A percentile compares a stretch with the other conserved stretches of the same genome.
Evolutionary conservation across 495 filamentous ascomycete genomes (phyloP).

Genomic region (Parathielavia appendiculata): DNA sequence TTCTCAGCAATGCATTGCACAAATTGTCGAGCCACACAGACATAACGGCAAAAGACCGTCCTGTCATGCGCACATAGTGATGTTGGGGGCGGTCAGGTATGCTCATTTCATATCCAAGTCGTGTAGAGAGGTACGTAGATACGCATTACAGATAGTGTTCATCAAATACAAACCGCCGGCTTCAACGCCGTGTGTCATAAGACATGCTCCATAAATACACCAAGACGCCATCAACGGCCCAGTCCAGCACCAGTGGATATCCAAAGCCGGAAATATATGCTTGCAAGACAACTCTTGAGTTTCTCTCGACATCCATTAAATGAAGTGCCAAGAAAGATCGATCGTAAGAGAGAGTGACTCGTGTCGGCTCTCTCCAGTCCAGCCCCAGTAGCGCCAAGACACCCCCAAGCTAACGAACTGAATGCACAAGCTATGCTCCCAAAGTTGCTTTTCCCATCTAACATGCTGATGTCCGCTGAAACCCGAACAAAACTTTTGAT

Average conservation of each 20-base stretch:
- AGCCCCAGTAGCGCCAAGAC: slow-evolving; percentile 6
- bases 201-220: not conserved
- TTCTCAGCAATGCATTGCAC: not conserved
- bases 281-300: not conserved
- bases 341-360: not conserved
- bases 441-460: slow-evolving; percentile 17
- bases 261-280: slow-evolving; percentile 3
- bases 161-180: no score
- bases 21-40: no score
- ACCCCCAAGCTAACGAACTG: not conserved
- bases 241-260: not conserved
- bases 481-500: no score
- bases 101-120: no score
- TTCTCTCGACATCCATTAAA: not conserved
- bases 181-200: no score
- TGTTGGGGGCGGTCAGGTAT: no score
- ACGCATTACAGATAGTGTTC: no score
- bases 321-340: not conserved
- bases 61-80: no score
- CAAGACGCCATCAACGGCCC: not conserved
- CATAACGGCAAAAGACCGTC: not conserved
- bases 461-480: slow-evolving; percentile 14
- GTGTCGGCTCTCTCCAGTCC: slow-evolving; percentile 2
- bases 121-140: no score
- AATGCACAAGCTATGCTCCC: slow-evolving; percentile 1